A percentile compares a stretch with the other conserved stretches of the same genome.
These are phyloP conservation scores for Rhodotorula sp. DNA, from an alignment of 1,284 basidiomycete genomes.

Conservation along the genomic window DNA sequence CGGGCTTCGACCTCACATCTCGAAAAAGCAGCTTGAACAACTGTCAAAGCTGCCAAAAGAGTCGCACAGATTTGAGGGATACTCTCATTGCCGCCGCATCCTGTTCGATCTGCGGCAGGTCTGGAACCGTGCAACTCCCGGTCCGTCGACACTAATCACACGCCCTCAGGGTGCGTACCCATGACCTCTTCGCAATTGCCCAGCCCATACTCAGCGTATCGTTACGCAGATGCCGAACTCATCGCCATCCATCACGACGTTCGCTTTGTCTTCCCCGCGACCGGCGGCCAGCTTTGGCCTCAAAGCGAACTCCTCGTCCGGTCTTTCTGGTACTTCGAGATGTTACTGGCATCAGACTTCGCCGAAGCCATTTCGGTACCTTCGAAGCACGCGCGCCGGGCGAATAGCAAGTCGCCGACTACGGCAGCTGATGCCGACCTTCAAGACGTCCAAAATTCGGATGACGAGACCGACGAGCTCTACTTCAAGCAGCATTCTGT, in stretches of 20 bases:
- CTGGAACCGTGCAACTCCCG: too few relatives aligned
- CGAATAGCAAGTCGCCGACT: background rate
- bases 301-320: constrained; percentile 46
- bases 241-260: background rate
- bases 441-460: background rate
- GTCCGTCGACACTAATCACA: too few relatives aligned
- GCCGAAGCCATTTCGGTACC: background rate
- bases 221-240: too few relatives aligned
- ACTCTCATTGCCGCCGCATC: background rate
- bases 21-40: too few relatives aligned
- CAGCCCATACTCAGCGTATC: too few relatives aligned
- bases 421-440: background rate
- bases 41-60: too few relatives aligned
- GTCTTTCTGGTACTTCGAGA: constrained; percentile 47
- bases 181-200: too few relatives aligned
- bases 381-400: background rate
- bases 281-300: constrained; percentile 8
- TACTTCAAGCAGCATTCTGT: background rate
- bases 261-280: constrained; percentile 2
- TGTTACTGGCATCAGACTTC: constrained; percentile 20
- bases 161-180: too few relatives aligned
- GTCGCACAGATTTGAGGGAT: background rate
- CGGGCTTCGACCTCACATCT: background rate
- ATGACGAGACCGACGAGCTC: background rate
- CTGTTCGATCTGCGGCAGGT: too few relatives aligned